Evolutionary conservation across 78 protist species (phyloP).

Genomic region (Dictyostelium capitatum): DNA sequence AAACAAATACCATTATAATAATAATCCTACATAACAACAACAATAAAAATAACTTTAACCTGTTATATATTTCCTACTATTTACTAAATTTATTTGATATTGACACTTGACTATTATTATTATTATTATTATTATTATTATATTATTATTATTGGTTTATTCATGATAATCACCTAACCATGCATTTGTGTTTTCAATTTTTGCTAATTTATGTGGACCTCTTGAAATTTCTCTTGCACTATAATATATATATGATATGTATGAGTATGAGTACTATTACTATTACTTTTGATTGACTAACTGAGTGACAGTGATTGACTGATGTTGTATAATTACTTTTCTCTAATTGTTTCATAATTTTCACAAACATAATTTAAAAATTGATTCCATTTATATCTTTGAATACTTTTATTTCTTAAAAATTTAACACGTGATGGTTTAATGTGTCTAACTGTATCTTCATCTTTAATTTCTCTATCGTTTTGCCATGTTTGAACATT

Average conservation of each 20-base stretch:
- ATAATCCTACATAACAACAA: not conserved
- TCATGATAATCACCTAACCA: slow-evolving; percentile 27
- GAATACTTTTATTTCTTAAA: not conserved
- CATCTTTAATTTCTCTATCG: not conserved
- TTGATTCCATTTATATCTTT: slow-evolving; percentile 24
- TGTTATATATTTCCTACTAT: too few species aligned
- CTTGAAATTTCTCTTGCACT: slow-evolving; percentile 40
- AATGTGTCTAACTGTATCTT: not conserved
- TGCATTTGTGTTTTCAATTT: slow-evolving; percentile 4
- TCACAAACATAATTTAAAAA: not conserved
- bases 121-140: too few species aligned
- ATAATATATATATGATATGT: not conserved
- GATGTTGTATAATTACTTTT: slow-evolving; percentile 1
- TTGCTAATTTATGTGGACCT: slow-evolving; percentile 3
- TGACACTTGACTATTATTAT: too few species aligned
- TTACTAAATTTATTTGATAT: too few species aligned
- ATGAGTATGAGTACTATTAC: not conserved
- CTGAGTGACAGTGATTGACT: not conserved
- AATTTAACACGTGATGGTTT: slow-evolving; percentile 28
- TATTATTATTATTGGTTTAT: not conserved
- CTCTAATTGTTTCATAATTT: slow-evolving; percentile 27
- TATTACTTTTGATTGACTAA: too few species aligned
- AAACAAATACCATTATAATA: not conserved
- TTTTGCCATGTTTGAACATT: not conserved
- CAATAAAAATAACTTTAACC: too few species aligned